These are phyloP conservation scores for Ceratobasidium sp. DNA, from an alignment of 1,284 basidiomycete genomes.

Conservation along the genomic window DNA sequence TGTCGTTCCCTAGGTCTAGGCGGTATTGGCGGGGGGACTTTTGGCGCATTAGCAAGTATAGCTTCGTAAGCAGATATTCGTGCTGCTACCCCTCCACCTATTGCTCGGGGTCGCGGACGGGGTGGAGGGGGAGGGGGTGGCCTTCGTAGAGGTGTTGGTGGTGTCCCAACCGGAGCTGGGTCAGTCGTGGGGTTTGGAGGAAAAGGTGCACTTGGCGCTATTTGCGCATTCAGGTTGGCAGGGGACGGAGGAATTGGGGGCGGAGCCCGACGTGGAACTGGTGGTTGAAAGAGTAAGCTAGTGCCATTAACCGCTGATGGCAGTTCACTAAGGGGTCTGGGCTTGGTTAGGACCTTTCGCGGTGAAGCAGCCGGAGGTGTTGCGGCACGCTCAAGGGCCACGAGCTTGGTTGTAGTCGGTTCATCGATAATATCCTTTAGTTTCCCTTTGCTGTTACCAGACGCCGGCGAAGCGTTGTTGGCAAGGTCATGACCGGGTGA, in stretches of 20 bases:
- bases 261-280: not conserved
- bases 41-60: slow-evolving; percentile 38
- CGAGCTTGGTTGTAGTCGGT: not conserved
- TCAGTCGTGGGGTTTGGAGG: not conserved
- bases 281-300: slow-evolving; percentile 12
- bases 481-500: not conserved
- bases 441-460: not conserved
- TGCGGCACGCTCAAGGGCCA: not conserved
- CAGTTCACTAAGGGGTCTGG: not conserved
- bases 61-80: slow-evolving; percentile 41
- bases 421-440: not conserved
- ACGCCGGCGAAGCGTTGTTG: not conserved
- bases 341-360: not conserved
- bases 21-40: slow-evolving; percentile 37
- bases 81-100: slow-evolving; percentile 30
- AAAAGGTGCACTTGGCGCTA: not conserved
- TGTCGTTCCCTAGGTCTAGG: slow-evolving; percentile 30
- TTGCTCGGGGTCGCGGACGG: not conserved
- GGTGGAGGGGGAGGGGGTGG: slow-evolving; percentile 39
- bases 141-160: not conserved
- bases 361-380: slow-evolving; percentile 5
- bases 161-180: not conserved
- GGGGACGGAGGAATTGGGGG: not conserved
- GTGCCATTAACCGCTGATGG: not conserved
- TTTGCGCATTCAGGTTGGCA: not conserved